Conservation (phyloP, 2,329 filamentous ascomycete species). For the Fusarium dimerum region DNA sequence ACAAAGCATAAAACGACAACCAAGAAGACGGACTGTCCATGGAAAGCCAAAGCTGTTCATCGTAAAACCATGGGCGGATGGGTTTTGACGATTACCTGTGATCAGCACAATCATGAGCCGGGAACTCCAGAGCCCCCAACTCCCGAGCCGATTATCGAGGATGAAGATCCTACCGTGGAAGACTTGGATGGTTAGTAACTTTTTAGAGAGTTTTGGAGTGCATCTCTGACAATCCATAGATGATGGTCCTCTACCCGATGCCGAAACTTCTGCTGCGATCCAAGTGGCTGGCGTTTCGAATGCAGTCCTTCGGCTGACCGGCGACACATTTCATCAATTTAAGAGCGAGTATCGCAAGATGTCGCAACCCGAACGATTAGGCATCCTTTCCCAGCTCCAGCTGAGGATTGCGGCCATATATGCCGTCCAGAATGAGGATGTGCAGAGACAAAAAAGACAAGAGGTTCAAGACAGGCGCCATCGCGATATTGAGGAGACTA, state of each 20-base stretch:
- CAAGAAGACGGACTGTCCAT: conserved; percentile 48
- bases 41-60: conserved; percentile 48
- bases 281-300: conserved; percentile 43
- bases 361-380: conserved; percentile 41
- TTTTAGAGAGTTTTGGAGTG: conserved; percentile 5
- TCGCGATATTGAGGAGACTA: conserved; percentile 38
- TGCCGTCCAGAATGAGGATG: conserved; percentile 46
- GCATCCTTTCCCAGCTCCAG: conserved; percentile 42
- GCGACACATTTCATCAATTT: conserved; percentile 46
- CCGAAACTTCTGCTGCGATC: conserved; percentile 39
- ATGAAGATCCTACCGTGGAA: conserved; percentile 34
- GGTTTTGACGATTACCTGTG: conserved; percentile 46
- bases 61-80: conserved; percentile 45
- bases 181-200: conserved; percentile 24
- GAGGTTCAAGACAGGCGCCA: conserved; percentile 42
- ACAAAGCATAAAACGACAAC: conserved; percentile 48
- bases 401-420: conserved; percentile 46
- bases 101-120: conserved; percentile 47
- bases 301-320: conserved; percentile 40
- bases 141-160: conserved; percentile 35
- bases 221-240: conserved; percentile 21
- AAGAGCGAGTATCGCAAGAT: conserved; percentile 47
- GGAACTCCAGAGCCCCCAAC: conserved; percentile 45
- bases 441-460: conserved; percentile 41
- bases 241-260: conserved; percentile 35